These are phyloP conservation scores for Kodamaea sp. DNA, from an alignment of 1,139 yeast species.

Conservation along the genomic window DNA sequence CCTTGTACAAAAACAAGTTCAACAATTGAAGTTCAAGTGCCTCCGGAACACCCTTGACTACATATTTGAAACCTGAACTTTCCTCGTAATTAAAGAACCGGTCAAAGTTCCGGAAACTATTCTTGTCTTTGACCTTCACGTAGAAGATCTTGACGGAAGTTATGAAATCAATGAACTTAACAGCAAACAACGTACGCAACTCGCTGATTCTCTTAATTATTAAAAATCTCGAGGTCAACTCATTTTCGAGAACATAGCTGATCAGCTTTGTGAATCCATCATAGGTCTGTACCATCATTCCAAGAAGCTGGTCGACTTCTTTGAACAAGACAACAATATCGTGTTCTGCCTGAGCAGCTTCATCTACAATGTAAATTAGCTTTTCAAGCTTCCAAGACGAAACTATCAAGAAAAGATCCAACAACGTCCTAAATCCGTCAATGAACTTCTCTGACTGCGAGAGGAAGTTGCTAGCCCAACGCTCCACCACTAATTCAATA, in stretches of 20 bases:
- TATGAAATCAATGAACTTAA: constrained; percentile 33
- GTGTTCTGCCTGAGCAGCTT: constrained; percentile 17
- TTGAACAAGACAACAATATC: constrained; percentile 23
- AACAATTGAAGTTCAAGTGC: constrained; percentile 28
- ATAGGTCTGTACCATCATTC: constrained; percentile 3
- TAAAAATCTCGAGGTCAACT: constrained; percentile 1
- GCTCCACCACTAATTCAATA: constrained; percentile 16
- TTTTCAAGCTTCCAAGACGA: constrained; percentile 40
- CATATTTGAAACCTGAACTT: constrained; percentile 13
- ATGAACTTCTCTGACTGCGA: constrained; percentile 16
- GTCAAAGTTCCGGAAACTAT: constrained; percentile 30
- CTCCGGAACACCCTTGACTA: constrained; percentile 18
- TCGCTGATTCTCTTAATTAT: constrained; percentile 20
- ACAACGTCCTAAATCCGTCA: constrained; percentile 18
- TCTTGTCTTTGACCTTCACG: constrained; percentile 27
- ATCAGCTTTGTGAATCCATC: constrained; percentile 1
- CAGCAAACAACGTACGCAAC: constrained; percentile 26
- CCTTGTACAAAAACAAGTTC: constrained; percentile 36
- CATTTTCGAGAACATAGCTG: constrained; percentile 4
- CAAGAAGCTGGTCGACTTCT: constrained; percentile 12
- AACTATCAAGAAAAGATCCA: constrained; percentile 29
- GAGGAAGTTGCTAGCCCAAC: constrained; percentile 26
- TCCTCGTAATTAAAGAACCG: constrained; percentile 24
- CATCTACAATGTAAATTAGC: constrained; percentile 22
- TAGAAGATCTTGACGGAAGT: constrained; percentile 37